Base-by-base conservation (phyloP, 331 rosid species). In the Spiraea crenata region DNA sequence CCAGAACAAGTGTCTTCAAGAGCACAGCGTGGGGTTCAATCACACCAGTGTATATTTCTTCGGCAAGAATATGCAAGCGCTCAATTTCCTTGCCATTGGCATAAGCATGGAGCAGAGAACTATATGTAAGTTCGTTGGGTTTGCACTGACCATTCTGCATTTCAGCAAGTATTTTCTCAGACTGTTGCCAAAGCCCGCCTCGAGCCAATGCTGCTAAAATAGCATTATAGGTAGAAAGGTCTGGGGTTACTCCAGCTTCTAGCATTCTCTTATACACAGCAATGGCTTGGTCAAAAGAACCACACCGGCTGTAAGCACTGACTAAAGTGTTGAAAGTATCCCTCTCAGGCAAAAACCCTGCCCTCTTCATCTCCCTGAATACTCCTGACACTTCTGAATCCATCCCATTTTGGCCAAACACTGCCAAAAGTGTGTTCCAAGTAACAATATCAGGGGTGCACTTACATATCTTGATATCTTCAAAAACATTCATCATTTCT, bases 371-470 rank as follows among this genome's bases (percentile, higher is more conserved):
- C 82, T 92, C 96, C 76, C 80, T 85, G 72, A 89, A 92, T 25
- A 89, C 96, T 70, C 89, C 89, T 0, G 96, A 88, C 35, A 92
- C 90, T 69, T 92, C 90, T 0, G 83, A 81, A 69, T 85, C 90
- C 96, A 92, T 84, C 72, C 87, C 90, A 37, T 89, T 92, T 40
- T 85, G 95, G 69, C 98, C 98, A 81, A 89, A 92, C 56, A 92
- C 98, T 1, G 96, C 90, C 82, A 92, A 71, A 57, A 92, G 92
- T 13, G 96, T 84, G 79, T 92, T 92, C 96, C 97, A 92, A 52
- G 96, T 89, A 74, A 87, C 97, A 78, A 92, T 87, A 75, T 89
- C 92, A 9, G 97, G 93, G 46, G 75, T 69, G 66, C 87, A 89
- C 56, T 74, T 79, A 76, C 82, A 85, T 17, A 37, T 56, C 74